Conservation (phyloP, 1,284 basidiomycete species). For the Apiotrichum laibachii region DNA sequence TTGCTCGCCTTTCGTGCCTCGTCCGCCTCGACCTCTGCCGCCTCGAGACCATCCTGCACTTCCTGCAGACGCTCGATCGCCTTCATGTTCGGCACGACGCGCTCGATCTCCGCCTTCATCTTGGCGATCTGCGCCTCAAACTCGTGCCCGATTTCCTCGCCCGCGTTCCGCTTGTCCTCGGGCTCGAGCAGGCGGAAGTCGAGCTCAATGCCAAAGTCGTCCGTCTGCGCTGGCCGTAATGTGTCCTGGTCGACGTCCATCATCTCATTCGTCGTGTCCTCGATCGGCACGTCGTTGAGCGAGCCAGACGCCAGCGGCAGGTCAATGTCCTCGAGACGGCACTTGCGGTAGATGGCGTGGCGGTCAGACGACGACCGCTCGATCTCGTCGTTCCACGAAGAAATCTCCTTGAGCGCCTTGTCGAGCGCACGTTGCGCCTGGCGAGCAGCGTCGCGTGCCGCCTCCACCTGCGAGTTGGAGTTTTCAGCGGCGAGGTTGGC, state of each 20-base stretch:
- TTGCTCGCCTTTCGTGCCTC: slow-evolving; percentile 72
- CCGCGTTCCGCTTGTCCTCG: slow-evolving; percentile 75
- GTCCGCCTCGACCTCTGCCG: slow-evolving; percentile 59
- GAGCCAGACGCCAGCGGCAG: slow-evolving; percentile 72
- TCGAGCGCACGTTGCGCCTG: slow-evolving; percentile 77
- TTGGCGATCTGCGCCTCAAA: slow-evolving; percentile 75
- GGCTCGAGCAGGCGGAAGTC: slow-evolving; percentile 79
- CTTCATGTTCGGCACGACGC: slow-evolving; percentile 94
- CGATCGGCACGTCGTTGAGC: slow-evolving; percentile 78
- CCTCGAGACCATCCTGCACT: slow-evolving; percentile 65
- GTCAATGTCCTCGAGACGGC: slow-evolving; percentile 87
- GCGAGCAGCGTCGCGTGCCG: slow-evolving; percentile 66
- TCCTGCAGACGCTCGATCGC: slow-evolving; percentile 92
- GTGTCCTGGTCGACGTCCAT: slow-evolving; percentile 84
- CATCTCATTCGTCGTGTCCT: slow-evolving; percentile 63
- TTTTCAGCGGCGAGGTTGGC: slow-evolving; percentile 56
- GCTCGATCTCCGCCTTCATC: slow-evolving; percentile 78
- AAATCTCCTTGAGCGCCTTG: slow-evolving; percentile 84
- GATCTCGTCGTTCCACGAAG: slow-evolving; percentile 86
- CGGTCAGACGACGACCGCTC: slow-evolving; percentile 84
- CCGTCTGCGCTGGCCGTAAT: slow-evolving; percentile 66
- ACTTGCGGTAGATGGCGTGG: slow-evolving; percentile 82
- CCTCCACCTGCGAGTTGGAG: slow-evolving; percentile 59
- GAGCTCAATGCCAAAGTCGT: slow-evolving; percentile 86
- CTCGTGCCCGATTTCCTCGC: slow-evolving; percentile 65